Evolutionary conservation across 306 rosid genomes (phyloP), one percentile per base, ranked within the genome.

Genomic region (Argentina anserina): DNA sequence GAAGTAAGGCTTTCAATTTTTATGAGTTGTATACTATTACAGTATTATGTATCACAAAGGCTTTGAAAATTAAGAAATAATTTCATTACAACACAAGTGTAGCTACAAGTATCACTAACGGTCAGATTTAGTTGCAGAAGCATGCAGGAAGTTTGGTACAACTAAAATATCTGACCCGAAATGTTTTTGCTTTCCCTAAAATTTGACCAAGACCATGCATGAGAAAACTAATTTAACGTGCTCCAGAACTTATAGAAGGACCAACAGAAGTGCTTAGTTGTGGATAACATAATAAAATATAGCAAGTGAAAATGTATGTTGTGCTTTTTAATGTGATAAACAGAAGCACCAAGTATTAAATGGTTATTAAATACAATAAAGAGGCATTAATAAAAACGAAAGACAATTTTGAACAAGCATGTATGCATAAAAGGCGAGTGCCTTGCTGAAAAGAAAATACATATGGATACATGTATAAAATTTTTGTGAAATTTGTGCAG

Each of bases 1-100:
- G 71, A 82, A 75, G 79, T 72, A 78, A 68, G 76, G 40, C 23
- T 33, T 65, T 72, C 33, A 61, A 39, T 21, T 39, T 53, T 50
- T 65, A 52, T 36, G 18, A 41, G 3, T 20, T 43, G 29, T 41
- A 31, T 49, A 41, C 34, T 46, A 1, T 42, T 5, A n/a, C n/a
- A n/a, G n/a, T n/a, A n/a, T n/a, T n/a, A 60, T 39, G 72, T 68
- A 10, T 49, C 36, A 7, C 4, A 7, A 53, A 11, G 52, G 5
- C 36, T 70, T 52, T 1, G 18, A 28, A 29, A 12, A 49, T 18
- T 8, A 49, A 49, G 25, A 49, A 49, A 20, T 18, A 26, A 41
- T 7, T 23, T 41, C 23, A 42, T 42, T 1, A 2, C 55, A 43
- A 43, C 31, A 9, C 55, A 59, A 67, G 14, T 42, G 25, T 20